Conservation (phyloP, 2,329 filamentous ascomycete species). For the Talaromyces sp. region DNA sequence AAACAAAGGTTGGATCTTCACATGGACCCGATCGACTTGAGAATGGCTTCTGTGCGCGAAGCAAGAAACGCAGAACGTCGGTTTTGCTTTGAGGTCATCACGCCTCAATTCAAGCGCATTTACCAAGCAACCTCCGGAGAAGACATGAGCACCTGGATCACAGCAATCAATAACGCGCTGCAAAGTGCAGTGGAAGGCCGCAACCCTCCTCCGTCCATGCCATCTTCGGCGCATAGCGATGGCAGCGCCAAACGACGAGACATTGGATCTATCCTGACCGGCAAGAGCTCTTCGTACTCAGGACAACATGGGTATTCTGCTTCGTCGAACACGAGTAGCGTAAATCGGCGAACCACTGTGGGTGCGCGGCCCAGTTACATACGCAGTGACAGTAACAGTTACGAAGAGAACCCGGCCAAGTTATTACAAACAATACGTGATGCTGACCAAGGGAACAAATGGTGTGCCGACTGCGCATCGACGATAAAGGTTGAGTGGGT, state of each 20-base stretch:
- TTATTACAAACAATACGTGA: conserved; percentile 82
- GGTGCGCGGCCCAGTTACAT: conserved; percentile 74
- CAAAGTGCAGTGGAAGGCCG: conserved; percentile 91
- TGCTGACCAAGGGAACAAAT: conserved; percentile 84
- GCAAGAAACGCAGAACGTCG: conserved; percentile 88
- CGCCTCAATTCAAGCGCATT: conserved; percentile 88
- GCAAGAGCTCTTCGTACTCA: conserved; percentile 68
- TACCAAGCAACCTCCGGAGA: conserved; percentile 98
- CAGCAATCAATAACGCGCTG: conserved; percentile 91
- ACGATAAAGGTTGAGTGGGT: conserved; percentile 96
- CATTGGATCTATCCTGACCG: conserved; percentile 87
- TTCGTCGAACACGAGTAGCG: conserved; percentile 46
- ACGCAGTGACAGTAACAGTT: conserved; percentile 63
- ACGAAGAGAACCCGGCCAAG: conserved; percentile 78
- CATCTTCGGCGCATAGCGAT: conserved; percentile 41
- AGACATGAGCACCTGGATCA: conserved; percentile 96
- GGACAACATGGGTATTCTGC: conserved; percentile 47
- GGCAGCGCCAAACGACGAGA: conserved; percentile 66
- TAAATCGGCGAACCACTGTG: conserved; percentile 82
- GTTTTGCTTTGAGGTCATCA: conserved; percentile 98
- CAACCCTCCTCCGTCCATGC: conserved; percentile 45
- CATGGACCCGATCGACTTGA: conserved; percentile 95
- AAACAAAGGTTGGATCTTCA: conserved; percentile 95
- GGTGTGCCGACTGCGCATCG: conserved; percentile 92
- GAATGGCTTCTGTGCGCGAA: conserved; percentile 94